Evolutionary conservation across 2,329 filamentous ascomycete species (phyloP), one percentile per base, ranked within the genome.

Genomic region (Aureobasidium melanogenum): DNA sequence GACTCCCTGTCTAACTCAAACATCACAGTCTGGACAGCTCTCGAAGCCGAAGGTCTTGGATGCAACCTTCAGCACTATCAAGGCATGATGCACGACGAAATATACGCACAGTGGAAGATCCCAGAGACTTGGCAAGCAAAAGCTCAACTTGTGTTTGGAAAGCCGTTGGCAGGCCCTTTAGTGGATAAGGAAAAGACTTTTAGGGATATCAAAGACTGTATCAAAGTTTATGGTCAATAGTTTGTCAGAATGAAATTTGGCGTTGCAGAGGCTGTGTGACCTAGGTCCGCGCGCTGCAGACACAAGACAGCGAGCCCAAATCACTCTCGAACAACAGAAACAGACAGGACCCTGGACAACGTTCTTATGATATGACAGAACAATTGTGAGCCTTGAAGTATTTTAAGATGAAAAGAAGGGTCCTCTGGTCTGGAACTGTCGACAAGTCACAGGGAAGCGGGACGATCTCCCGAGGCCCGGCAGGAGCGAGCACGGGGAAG

Each of bases 21-120:
- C 22, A 4, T 8, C 14, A 22, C 26, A 41, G 52, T 44, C 1
- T 70, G 69, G 69, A 69, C 69, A 10, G 68, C 69, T 28, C 66
- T 71, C 5, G 61, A 61, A 26, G 66, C 67, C 24, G 69, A 70
- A 44, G 68, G 69, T 14, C 59, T 70, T 6, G 69, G 67, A 2
- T 64, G 62, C 39, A 70, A 66, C 41, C 47, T 69, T 36, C 69
- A 71, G 61, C 69, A 71, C 39, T 70, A 70, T 59, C 66, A 70
- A 46, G 64, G 60, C 17, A 69, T 72, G 51, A 32, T 61, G 3
- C 63, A 64, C 22, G 62, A 63, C n/a, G 66, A 67, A 24, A 65
- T 58, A 41, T 24, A 51, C 15, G 64, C 70, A 62, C 66, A 64
- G 58, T 70, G 64, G 50, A 62, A 66, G 12, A 62, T 71, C 7